Conservation (phyloP, 2,329 filamentous ascomycete species). For the Alternaria viburni region DNA sequence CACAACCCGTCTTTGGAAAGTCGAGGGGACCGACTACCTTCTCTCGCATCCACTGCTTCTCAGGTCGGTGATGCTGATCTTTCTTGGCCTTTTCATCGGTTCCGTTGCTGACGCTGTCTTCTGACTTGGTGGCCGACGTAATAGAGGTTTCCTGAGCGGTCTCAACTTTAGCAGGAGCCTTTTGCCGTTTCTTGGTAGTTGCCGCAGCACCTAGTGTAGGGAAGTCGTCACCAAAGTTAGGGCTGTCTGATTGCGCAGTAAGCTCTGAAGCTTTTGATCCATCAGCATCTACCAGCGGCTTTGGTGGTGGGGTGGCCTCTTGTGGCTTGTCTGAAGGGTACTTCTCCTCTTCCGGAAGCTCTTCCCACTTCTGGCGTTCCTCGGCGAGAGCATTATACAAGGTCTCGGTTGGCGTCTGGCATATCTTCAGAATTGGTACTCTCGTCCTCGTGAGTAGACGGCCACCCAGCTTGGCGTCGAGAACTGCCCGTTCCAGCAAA, state of each 20-base stretch:
- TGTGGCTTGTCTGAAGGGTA: slow-evolving; percentile 34
- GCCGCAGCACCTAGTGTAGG: slow-evolving; percentile 5
- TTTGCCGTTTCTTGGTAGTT: slow-evolving; percentile 2
- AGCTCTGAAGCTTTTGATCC: slow-evolving; percentile 12
- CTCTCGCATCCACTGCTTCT: slow-evolving; percentile 53
- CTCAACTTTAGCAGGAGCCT: slow-evolving; percentile 5
- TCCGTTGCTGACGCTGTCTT: slow-evolving; percentile 9
- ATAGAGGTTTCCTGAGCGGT: slow-evolving; percentile 11
- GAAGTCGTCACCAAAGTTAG: slow-evolving; percentile 5
- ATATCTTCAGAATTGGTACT: slow-evolving; percentile 88
- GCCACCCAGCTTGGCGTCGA: slow-evolving; percentile 75
- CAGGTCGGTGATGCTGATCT: slow-evolving; percentile 29
- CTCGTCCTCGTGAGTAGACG: slow-evolving; percentile 78
- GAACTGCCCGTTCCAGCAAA: slow-evolving; percentile 74
- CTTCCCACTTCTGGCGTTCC: slow-evolving; percentile 76
- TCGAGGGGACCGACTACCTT: slow-evolving; percentile 65
- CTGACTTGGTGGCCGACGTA: slow-evolving; percentile 20
- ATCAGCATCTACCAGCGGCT: slow-evolving; percentile 15
- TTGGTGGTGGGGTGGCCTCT: slow-evolving; percentile 17
- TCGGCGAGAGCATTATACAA: slow-evolving; percentile 67
- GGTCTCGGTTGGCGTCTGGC: slow-evolving; percentile 69
- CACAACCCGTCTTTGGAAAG: slow-evolving; percentile 76
- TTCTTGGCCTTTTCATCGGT: slow-evolving; percentile 3
- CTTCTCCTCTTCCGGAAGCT: slow-evolving; percentile 55
- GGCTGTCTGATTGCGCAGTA: slow-evolving; percentile 11